A percentile compares a stretch with the other conserved stretches of the same genome.
These are phyloP conservation scores for Gigaspora rosea DNA, from an alignment of 192 early-diverging fungal species.

Conservation along the genomic window DNA sequence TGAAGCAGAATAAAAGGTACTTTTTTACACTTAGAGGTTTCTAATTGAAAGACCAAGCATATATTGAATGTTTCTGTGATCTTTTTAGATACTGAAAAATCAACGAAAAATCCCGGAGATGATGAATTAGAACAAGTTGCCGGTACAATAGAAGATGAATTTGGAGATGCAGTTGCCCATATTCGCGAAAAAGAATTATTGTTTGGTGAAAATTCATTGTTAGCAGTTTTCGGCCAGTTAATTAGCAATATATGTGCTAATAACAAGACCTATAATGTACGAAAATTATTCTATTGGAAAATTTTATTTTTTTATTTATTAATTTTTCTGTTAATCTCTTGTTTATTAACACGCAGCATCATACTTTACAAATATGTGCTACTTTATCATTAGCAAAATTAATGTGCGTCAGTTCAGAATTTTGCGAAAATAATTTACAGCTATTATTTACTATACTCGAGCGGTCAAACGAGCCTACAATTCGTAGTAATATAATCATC, in stretches of 20 bases:
- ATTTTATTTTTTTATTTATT: neutral
- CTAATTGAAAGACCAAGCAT: neutral
- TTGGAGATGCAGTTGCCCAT: constrained; percentile 80
- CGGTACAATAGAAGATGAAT: constrained; percentile 94
- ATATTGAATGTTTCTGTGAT: neutral
- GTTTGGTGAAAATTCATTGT: constrained; percentile 73
- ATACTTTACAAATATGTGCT: constrained; percentile 84
- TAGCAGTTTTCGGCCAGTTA: constrained; percentile 81
- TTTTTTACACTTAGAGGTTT: neutral
- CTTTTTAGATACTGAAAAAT: constrained; percentile 29
- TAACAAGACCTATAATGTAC: constrained; percentile 79
- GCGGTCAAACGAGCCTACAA: constrained; percentile 78
- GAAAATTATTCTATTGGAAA: constrained; percentile 3
- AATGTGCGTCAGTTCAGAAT: constrained; percentile 95
- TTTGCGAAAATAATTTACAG: constrained; percentile 91
- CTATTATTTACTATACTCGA: constrained; percentile 89
- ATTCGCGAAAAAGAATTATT: constrained; percentile 94
- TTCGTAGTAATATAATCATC: constrained; percentile 94
- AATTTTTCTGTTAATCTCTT: neutral
- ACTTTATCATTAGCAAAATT: constrained; percentile 90
- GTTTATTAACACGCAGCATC: constrained; percentile 56
- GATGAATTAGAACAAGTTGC: constrained; percentile 94
- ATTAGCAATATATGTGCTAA: constrained; percentile 79
- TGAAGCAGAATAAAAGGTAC: constrained; percentile 19
- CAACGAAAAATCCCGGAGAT: constrained; percentile 47